Conservation (phyloP, 371 early-diverging fungal genomes). For the Mortierella sp. region DNA sequence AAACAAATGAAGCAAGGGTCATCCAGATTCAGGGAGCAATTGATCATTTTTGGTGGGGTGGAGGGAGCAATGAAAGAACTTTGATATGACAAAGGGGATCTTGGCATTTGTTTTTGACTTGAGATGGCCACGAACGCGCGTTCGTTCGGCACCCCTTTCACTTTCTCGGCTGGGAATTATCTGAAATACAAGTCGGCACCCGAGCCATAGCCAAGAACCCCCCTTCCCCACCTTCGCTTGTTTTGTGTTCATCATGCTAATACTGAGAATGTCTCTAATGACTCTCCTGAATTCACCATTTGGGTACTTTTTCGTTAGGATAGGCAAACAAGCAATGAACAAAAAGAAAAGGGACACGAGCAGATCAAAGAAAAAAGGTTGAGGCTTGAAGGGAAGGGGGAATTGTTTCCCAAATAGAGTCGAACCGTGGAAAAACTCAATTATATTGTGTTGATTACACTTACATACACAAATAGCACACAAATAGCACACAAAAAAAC, state of each 20-base stretch:
- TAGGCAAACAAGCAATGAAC: not conserved
- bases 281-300: no score
- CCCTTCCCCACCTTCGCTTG: no score
- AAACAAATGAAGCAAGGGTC: not conserved
- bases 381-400: not conserved
- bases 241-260: no score
- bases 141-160: not conserved
- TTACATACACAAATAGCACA: no score
- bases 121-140: no score
- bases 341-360: not conserved
- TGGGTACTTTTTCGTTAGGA: not conserved
- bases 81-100: not conserved
- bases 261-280: no score
- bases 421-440: conserved; percentile 8
- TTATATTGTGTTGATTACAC: not conserved
- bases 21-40: no score
- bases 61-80: not conserved
- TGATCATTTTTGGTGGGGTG: not conserved
- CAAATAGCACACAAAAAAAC: not conserved
- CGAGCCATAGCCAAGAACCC: not conserved
- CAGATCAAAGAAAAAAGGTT: not conserved
- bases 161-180: not conserved
- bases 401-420: conserved; percentile 20
- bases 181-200: not conserved
- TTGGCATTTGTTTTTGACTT: not conserved